Conservation (phyloP, 768 basidiomycete genomes). For the Sutorius australiensis region DNA sequence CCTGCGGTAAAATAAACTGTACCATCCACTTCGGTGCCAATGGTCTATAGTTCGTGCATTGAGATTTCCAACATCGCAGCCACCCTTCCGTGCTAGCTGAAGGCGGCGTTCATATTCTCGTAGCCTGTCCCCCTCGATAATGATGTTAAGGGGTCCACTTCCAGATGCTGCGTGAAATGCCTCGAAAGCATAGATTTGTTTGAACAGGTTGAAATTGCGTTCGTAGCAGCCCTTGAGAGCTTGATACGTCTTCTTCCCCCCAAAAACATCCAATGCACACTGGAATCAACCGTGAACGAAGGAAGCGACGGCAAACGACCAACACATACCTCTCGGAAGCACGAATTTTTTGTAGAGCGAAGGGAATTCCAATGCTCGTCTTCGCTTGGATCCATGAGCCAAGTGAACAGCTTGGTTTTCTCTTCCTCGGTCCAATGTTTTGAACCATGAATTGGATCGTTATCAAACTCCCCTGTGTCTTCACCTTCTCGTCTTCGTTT, state of each 20-base stretch:
- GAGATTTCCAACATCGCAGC: constrained; percentile 70
- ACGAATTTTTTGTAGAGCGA: constrained; percentile 77
- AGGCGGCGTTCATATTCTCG: constrained; percentile 72
- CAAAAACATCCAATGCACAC: constrained; percentile 72
- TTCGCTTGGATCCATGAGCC: constrained; percentile 68
- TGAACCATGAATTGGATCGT: constrained; percentile 52
- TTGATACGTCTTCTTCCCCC: constrained; percentile 75
- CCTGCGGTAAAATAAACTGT: constrained; percentile 67
- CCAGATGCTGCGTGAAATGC: constrained; percentile 37
- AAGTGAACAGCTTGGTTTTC: constrained; percentile 71
- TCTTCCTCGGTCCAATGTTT: constrained; percentile 87
- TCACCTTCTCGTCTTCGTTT: constrained; percentile 33
- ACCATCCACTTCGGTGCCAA: constrained; percentile 79
- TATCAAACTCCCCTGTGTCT: constrained; percentile 28
- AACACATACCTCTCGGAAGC: constrained; percentile 63
- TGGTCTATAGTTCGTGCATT: constrained; percentile 72
- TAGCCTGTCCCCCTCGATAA: constrained; percentile 60
- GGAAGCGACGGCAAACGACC: neutral
- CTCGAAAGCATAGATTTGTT: constrained; percentile 76
- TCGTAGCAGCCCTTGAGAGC: constrained; percentile 84
- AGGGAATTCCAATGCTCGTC: constrained; percentile 79
- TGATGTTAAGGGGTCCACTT: constrained; percentile 36
- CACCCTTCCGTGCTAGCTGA: constrained; percentile 58
- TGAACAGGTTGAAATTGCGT: constrained; percentile 81
- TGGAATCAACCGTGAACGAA: constrained; percentile 26